Conservation (phyloP, 768 basidiomycete genomes). For the Brasilioporus rufonigricans region DNA sequence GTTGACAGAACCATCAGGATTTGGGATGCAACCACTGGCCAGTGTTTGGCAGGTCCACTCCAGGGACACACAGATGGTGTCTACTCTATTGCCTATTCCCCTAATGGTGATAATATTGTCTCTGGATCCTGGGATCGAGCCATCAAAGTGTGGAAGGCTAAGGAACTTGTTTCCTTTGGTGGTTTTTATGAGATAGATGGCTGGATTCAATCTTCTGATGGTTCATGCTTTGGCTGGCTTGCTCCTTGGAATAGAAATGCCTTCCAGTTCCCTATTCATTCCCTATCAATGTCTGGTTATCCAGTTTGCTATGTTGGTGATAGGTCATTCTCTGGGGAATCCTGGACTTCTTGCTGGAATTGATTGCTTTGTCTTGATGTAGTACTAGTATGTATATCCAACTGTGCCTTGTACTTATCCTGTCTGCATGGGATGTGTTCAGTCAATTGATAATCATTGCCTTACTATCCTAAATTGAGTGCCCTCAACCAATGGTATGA, state of each 20-base stretch:
- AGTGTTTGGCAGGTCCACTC: background rate
- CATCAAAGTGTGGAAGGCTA: constrained; percentile 1
- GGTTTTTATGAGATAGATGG: too few species aligned
- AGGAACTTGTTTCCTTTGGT: too few species aligned
- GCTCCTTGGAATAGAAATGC: constrained; percentile 4
- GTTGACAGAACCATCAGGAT: too few species aligned
- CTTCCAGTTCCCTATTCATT: background rate
- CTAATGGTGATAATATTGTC: background rate
- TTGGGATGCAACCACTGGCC: too few species aligned
- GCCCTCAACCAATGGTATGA: too few species aligned
- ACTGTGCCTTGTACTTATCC: too few species aligned
- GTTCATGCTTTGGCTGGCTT: background rate
- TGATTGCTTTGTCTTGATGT: too few species aligned
- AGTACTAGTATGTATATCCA: too few species aligned
- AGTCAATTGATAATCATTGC: too few species aligned
- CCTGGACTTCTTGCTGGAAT: background rate
- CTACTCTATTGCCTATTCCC: too few species aligned
- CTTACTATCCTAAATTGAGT: too few species aligned
- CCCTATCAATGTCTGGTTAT: background rate
- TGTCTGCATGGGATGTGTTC: too few species aligned
- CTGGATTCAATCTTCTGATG: constrained; percentile 5
- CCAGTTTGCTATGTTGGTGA: background rate
- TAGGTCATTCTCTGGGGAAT: background rate
- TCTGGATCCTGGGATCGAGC: background rate
- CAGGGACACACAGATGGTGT: background rate